Evolutionary conservation across 495 filamentous ascomycete genomes (phyloP).

Genomic region (Penicillium paxilli): DNA sequence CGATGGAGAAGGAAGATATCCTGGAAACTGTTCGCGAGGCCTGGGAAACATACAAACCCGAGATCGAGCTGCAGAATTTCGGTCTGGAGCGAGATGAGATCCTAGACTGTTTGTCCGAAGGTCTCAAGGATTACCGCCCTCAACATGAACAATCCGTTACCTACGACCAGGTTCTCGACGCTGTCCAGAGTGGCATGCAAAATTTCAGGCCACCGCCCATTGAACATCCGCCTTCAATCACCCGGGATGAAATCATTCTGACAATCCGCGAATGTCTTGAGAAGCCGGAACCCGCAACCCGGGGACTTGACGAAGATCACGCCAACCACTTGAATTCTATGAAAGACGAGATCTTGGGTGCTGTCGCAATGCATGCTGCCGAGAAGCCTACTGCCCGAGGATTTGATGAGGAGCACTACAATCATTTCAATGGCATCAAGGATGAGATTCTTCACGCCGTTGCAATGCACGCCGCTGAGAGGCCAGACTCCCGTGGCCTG

Average conservation of each 20-base stretch:
- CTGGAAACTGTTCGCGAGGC: slow-evolving; percentile 82
- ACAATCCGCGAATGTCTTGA: slow-evolving; percentile 73
- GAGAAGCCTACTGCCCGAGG: slow-evolving; percentile 6
- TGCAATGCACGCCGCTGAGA: slow-evolving; percentile 43
- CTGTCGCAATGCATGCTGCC: slow-evolving; percentile 45
- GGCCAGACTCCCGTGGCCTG: slow-evolving; percentile 9
- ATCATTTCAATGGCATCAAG: slow-evolving; percentile 4
- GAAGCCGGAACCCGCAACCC: slow-evolving; percentile 19
- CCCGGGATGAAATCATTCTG: slow-evolving; percentile 73
- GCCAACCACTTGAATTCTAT: slow-evolving; percentile 18
- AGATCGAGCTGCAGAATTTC: slow-evolving; percentile 86
- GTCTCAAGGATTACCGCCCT: slow-evolving; percentile 72
- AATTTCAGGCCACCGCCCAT: slow-evolving; percentile 71
- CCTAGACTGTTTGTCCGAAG: slow-evolving; percentile 78
- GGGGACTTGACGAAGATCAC: slow-evolving; percentile 15
- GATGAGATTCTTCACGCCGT: slow-evolving; percentile 20
- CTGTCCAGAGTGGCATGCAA: slow-evolving; percentile 79
- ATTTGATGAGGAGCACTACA: slow-evolving; percentile 4
- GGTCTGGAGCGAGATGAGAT: slow-evolving; percentile 88
- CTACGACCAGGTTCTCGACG: slow-evolving; percentile 76
- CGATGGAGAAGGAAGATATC: slow-evolving; percentile 74
- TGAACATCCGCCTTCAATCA: slow-evolving; percentile 64
- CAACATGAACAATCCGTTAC: slow-evolving; percentile 57
- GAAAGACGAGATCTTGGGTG: slow-evolving; percentile 45
- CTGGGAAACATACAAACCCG: slow-evolving; percentile 88